These are phyloP conservation scores for Podila epigama DNA, from an alignment of 192 early-diverging fungal species.

Conservation along the genomic window DNA sequence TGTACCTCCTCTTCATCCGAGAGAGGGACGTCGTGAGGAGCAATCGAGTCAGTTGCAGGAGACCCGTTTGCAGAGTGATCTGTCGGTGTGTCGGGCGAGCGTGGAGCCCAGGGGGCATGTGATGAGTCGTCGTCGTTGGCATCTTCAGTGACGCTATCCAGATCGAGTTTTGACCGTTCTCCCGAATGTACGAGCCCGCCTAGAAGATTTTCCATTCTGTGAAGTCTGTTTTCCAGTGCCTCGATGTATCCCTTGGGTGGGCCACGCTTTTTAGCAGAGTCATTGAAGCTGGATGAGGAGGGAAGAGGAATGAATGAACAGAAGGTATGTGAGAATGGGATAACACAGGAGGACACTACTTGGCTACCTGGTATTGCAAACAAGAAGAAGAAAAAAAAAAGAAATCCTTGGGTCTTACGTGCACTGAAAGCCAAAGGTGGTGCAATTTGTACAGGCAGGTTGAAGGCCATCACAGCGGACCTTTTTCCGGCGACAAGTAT, in stretches of 20 bases:
- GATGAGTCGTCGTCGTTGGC: conserved; percentile 31
- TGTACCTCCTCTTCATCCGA: conserved; percentile 14
- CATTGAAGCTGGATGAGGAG: conserved; percentile 7
- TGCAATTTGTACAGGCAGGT: conserved; percentile 52
- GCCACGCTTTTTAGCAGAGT: conserved; percentile 63
- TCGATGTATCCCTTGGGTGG: conserved; percentile 90
- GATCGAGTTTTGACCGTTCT: conserved; percentile 41
- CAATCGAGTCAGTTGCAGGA: conserved; percentile 1
- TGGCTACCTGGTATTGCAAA: too few species aligned
- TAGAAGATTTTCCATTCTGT: conserved; percentile 74
- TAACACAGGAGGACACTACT: neutral
- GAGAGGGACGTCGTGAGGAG: neutral
- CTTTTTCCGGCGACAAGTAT: conserved; percentile 56
- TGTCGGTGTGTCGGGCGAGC: conserved; percentile 16
- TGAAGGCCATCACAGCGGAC: conserved; percentile 55
- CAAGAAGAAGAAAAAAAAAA: neutral
- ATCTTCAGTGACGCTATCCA: conserved; percentile 29
- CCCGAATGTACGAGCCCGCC: conserved; percentile 61
- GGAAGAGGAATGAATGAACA: neutral
- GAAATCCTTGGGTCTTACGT: conserved; percentile 36
- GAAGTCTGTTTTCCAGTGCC: conserved; percentile 77
- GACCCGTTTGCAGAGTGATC: neutral
- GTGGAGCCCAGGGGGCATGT: conserved; percentile 37
- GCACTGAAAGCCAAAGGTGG: conserved; percentile 53
- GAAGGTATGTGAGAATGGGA: neutral